Base-by-base conservation (phyloP, 1,284 basidiomycete genomes). In the Malassezia restricta region DNA sequence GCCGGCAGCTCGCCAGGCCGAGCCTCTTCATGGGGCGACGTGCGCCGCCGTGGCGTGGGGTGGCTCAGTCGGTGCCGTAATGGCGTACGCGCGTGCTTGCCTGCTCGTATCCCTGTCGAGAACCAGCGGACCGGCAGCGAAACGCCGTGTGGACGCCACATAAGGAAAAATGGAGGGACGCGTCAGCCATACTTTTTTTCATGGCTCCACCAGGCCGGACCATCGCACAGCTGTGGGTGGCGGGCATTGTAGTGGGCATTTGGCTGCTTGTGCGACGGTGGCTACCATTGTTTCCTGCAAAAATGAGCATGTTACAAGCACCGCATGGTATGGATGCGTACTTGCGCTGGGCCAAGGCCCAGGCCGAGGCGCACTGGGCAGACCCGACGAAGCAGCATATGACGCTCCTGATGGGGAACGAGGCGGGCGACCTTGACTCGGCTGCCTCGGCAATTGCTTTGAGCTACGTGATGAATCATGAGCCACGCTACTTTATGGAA, bases 361-460 rank as follows among this genome's bases (percentile, higher is more conserved):
- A 33, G 9, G 43, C 46, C n/a, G 8, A 49, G 20, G 37, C 41
- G 24, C 43, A 45, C 27, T 28, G 35, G 28, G 24, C 12, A 5
- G 6, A 42, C 14, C 17, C 3, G 8, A 33, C 50, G 8, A 20
- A 43, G n/a, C 28, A 38, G 43, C 61, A 45, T 32, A 54, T 66
- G 39, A 57, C 54, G 11, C n/a, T 64, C 27, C 51, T 69, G 49
- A 66, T 71, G 63, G 69, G 68, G 45, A 72, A 69, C 52, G 69
- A 68, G 41, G 69, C 69, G 1, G 69, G 63, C 29, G 70, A 72
- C 46, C 62, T 69, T 24, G 70, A 72, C 45, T 71, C 68, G 11
- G 59, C 65, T 12, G 54, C 66, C 2, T 66, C 57, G 17, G 64
- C 66, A 14, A 64, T 72, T 42, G 54, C 59, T 1, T 49, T 67